phyloP scores from a whole-genome alignment of 495 filamentous ascomycete genomes.

The Chaetomium fimeti region DNA sequence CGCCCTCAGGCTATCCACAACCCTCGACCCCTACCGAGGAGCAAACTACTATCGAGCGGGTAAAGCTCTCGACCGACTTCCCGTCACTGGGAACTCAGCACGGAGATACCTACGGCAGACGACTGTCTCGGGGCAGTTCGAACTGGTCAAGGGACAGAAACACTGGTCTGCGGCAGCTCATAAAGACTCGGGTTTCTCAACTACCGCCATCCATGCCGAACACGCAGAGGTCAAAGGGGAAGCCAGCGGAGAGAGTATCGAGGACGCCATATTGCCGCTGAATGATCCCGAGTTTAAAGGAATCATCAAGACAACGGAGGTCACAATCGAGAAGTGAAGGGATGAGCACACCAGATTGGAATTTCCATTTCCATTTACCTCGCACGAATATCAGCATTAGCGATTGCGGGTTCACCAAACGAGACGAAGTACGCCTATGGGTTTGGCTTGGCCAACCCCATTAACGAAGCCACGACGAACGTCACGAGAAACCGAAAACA shows the following conservation, averaged over 20 bases:
- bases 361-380: not conserved
- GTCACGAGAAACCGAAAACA: not conserved
- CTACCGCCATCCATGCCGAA: slow-evolving; percentile 15
- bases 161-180: not conserved
- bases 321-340: slow-evolving; percentile 17
- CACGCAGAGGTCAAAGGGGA: not conserved
- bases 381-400: not conserved
- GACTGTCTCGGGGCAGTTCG: not conserved
- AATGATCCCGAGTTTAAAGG: slow-evolving; percentile 7
- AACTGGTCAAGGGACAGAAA: slow-evolving; percentile 6
- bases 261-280: not conserved
- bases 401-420: not conserved
- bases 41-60: slow-evolving; percentile 36
- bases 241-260: not conserved
- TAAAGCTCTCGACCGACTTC: slow-evolving; percentile 30
- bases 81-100: not conserved
- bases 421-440: not conserved
- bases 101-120: not conserved
- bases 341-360: not conserved
- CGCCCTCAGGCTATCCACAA: slow-evolving; percentile 27
- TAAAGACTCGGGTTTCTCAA: not conserved
- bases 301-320: slow-evolving; percentile 19
- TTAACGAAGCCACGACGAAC: not conserved
- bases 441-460: not conserved
- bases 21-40: slow-evolving; percentile 25